Evolutionary conservation across 805 yeast genomes (phyloP).

Genomic region (Ogataea nitratoaversa): DNA sequence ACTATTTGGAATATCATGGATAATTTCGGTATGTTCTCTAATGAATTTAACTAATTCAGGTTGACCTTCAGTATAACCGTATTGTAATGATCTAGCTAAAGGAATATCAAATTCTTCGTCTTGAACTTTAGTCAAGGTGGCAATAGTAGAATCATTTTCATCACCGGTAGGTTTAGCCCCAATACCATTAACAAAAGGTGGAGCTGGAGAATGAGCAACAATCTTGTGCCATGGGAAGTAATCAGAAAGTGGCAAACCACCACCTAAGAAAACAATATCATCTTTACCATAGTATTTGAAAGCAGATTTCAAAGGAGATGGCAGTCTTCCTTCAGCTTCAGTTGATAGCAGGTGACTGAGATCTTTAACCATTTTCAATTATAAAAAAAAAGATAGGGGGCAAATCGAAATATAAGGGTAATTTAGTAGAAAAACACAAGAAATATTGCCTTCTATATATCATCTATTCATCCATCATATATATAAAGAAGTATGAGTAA

Average conservation of each 20-base stretch:
- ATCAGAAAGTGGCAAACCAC: constrained; percentile 89
- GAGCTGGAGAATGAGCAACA: constrained; percentile 64
- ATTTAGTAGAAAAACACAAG: no score
- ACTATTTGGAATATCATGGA: constrained; percentile 48
- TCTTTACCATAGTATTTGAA: constrained; percentile 74
- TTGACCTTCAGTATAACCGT: constrained; percentile 83
- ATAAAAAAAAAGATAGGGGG: no score
- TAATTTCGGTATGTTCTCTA: constrained; percentile 64
- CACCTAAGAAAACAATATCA: constrained; percentile 83
- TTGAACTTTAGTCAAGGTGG: constrained; percentile 37
- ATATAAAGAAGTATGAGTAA: no score
- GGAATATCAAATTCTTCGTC: constrained; percentile 58
- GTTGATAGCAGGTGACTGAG: constrained; percentile 68
- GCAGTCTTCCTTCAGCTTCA: constrained; percentile 72
- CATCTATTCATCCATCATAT: no score
- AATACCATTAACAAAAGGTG: constrained; percentile 78
- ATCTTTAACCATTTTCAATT: constrained; percentile 50
- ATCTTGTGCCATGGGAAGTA: constrained; percentile 89
- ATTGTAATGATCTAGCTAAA: constrained; percentile 82
- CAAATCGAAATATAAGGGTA: no score
- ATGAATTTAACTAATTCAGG: constrained; percentile 64
- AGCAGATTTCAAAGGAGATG: constrained; percentile 80
- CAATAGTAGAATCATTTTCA: constrained; percentile 32
- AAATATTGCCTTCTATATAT: no score
- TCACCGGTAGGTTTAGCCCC: constrained; percentile 51